Evolutionary conservation across 139 green algal species (phyloP), one percentile per base, ranked within the genome.

Genomic region (Zygnema circumcarinatum): DNA sequence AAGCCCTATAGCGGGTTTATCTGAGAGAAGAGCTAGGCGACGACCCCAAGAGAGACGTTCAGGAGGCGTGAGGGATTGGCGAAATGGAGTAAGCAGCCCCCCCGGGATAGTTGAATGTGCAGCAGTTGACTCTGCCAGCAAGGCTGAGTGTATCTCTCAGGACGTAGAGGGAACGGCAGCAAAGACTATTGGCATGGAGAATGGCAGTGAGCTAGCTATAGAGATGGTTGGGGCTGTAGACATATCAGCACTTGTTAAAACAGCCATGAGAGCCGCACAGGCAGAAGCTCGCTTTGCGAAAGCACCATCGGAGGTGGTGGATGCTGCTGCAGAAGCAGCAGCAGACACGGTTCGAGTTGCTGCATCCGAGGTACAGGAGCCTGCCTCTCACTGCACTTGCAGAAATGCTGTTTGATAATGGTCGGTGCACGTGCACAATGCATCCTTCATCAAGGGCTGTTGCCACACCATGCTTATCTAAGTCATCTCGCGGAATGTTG

Each of bases 251-350:
- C 36, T 73, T 0, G 76, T 88, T 11, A 52, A 25, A n/a, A 54
- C 2, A 0, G 83, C 83, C 2, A 41, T 36, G 36, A 39, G 33
- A 1, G 83, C 83, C 0, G 83, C 83, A 21, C 39, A 36, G 79
- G 79, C 16, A 62, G 83, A 88, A 29, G 83, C 83, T 1, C 76
- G 79, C 0, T 36, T 39, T 31, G 83, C 83, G 0, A 25, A 74
- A 40, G 83, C 83, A 31, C 83, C 83, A 35, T 21, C 74, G 25
- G 74, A 88, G 2, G 83, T 88, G n/a, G 83, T 88, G n/a, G 38
- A 74, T 3, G 76, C 74, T 36, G 83, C 76, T 31, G 76, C 35
- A 35, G 83, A 88, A 47, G 83, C 83, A 35, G 83, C 83, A 62
- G 76, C 75, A 47, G 83, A 88, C 35, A 42, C 31, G 1, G 80